These are phyloP conservation scores for Sarocladium kiliense DNA, from an alignment of 2,329 filamentous ascomycete species.

Conservation along the genomic window DNA sequence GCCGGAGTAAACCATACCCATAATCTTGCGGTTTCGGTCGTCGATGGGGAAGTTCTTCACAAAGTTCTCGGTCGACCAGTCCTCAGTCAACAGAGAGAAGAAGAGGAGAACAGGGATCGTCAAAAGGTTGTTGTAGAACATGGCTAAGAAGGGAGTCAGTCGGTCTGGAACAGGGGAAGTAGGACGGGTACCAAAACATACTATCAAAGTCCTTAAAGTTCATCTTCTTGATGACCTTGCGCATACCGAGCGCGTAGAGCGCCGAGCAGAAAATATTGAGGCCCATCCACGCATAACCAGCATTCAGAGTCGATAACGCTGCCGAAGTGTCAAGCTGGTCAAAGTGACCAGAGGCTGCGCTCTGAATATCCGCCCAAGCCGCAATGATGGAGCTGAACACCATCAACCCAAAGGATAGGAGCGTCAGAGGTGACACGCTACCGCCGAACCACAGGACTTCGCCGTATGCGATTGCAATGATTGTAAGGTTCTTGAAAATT, in stretches of 20 bases:
- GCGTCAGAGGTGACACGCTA: constrained; percentile 73
- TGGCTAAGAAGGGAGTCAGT: constrained; percentile 53
- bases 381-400: constrained; percentile 84
- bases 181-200: constrained; percentile 43
- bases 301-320: constrained; percentile 70
- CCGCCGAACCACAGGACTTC: constrained; percentile 95
- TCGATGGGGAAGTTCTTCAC: constrained; percentile 74
- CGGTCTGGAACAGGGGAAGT: background rate
- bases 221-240: constrained; percentile 94
- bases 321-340: constrained; percentile 32
- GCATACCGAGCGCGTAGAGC: constrained; percentile 78
- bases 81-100: constrained; percentile 72
- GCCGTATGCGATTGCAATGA: constrained; percentile 90
- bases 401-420: constrained; percentile 90
- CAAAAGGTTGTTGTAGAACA: constrained; percentile 97
- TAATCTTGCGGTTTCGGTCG: constrained; percentile 66
- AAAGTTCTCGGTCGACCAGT: constrained; percentile 81
- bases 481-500: constrained; percentile 96
- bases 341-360: constrained; percentile 64
- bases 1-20: constrained; percentile 84
- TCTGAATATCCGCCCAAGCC: constrained; percentile 90
- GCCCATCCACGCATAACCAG: constrained; percentile 91
- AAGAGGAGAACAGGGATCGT: constrained; percentile 81
- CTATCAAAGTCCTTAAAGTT: constrained; percentile 98
- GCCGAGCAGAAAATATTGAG: constrained; percentile 89